phyloP scores from a whole-genome alignment of 805 yeast genomes.

The Jamesozyma rosinii region DNA sequence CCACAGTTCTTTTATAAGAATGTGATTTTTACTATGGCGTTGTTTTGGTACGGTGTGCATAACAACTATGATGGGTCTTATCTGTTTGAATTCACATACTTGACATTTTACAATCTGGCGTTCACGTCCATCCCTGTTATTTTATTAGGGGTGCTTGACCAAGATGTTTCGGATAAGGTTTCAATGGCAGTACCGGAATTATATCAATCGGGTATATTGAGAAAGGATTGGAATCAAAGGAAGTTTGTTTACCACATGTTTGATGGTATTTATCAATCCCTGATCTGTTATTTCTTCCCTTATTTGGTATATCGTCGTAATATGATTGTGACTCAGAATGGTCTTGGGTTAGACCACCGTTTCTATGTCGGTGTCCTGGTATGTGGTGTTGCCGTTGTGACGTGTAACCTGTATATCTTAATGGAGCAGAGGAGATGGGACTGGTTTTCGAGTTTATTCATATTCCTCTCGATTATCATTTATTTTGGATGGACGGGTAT shows the following conservation, averaged over 20 bases:
- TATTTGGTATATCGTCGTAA: slow-evolving; percentile 42
- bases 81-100: slow-evolving; percentile 65
- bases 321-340: slow-evolving; percentile 41
- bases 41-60: slow-evolving; percentile 75
- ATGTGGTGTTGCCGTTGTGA: slow-evolving; percentile 54
- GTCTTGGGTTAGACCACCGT: slow-evolving; percentile 58
- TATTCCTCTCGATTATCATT: slow-evolving; percentile 47
- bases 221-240: slow-evolving; percentile 61
- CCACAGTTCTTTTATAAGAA: slow-evolving; percentile 76
- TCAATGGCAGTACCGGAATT: slow-evolving; percentile 66
- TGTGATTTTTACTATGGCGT: slow-evolving; percentile 62
- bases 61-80: slow-evolving; percentile 73
- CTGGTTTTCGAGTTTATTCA: slow-evolving; percentile 55
- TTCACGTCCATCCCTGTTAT: slow-evolving; percentile 77
- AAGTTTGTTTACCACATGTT: slow-evolving; percentile 67
- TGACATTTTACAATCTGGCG: slow-evolving; percentile 76
- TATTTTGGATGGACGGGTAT: slow-evolving; percentile 74
- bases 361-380: slow-evolving; percentile 64
- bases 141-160: slow-evolving; percentile 69
- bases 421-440: slow-evolving; percentile 76
- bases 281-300: slow-evolving; percentile 66
- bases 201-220: slow-evolving; percentile 61
- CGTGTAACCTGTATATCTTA: slow-evolving; percentile 59
- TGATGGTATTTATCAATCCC: slow-evolving; percentile 74
- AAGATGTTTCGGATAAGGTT: slow-evolving; percentile 64